Conservation (phyloP, 805 yeast species). For the Saturnispora silvae region DNA sequence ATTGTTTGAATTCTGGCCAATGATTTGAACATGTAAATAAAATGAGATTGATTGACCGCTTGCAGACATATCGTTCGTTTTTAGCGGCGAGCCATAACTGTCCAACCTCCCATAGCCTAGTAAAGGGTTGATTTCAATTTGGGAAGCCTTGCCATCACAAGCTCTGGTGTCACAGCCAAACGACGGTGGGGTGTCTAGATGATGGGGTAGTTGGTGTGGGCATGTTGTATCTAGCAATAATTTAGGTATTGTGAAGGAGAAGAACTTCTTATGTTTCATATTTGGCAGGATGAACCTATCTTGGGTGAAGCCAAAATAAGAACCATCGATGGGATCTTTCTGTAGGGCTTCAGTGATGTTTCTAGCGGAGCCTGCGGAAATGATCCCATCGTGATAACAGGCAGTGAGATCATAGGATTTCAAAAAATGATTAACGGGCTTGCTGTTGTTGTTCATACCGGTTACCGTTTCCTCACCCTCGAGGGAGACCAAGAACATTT, state of each 20-base stretch:
- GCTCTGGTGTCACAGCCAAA: conserved; percentile 27
- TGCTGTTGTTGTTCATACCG: conserved; percentile 3
- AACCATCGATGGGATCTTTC: conserved; percentile 18
- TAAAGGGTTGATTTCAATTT: conserved; percentile 25
- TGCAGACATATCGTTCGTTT: conserved; percentile 35
- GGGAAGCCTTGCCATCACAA: conserved; percentile 16
- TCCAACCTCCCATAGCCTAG: conserved; percentile 48
- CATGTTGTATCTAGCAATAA: conserved; percentile 43
- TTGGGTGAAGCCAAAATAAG: conserved; percentile 32
- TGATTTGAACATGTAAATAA: conserved; percentile 43
- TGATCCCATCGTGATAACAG: conserved; percentile 33
- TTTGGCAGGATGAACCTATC: conserved; percentile 37
- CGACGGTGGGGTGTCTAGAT: conserved; percentile 31
- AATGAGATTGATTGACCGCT: conserved; percentile 36
- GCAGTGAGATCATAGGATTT: conserved; percentile 44
- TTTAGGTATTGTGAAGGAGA: conserved; percentile 46
- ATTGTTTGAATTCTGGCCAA: conserved; percentile 29
- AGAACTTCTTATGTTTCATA: conserved; percentile 41
- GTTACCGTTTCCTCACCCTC: conserved; percentile 36
- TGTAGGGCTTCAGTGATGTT: background rate
- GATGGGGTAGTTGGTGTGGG: conserved; percentile 29
- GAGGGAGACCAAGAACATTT: conserved; percentile 48
- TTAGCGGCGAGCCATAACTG: conserved; percentile 40
- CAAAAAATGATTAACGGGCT: conserved; percentile 27
- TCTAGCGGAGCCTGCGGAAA: conserved; percentile 11